Evolutionary conservation across 768 basidiomycete species (phyloP).

Genomic region (Boletus huronensis): DNA sequence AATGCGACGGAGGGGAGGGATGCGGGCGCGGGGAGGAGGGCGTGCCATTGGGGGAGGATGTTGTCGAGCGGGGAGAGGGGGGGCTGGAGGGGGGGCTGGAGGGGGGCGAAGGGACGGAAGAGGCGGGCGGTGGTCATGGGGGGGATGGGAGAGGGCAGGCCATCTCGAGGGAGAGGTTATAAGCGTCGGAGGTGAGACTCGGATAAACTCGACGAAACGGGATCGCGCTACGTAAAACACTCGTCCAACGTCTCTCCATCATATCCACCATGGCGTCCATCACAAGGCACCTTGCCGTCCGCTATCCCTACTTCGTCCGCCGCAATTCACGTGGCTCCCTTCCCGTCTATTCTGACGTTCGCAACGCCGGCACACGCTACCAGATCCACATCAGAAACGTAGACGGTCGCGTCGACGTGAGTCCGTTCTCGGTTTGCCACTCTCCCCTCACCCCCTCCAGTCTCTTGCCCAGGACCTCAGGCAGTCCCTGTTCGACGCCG

Average conservation of each 20-base stretch:
- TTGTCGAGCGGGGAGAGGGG: constrained; percentile 26
- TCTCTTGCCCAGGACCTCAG: constrained; percentile 56
- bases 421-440: constrained; percentile 16
- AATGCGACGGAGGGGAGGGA: too few relatives aligned
- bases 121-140: not conserved
- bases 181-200: not conserved
- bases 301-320: constrained; percentile 51
- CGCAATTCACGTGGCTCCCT: constrained; percentile 65
- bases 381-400: constrained; percentile 63
- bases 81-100: not conserved
- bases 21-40: too few relatives aligned
- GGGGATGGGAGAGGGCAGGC: not conserved
- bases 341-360: constrained; percentile 73
- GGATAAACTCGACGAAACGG: not conserved
- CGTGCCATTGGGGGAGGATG: constrained; percentile 5
- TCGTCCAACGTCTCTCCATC: not conserved
- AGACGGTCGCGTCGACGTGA: constrained; percentile 57
- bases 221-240: constrained; percentile 5
- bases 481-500: constrained; percentile 45
- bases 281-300: constrained; percentile 7
- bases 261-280: constrained; percentile 9
- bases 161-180: not conserved
- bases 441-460: constrained; percentile 33
- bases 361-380: constrained; percentile 57
- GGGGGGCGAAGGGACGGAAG: not conserved